These are phyloP conservation scores for Strobilomyces confusus DNA, from an alignment of 768 basidiomycete species.

Conservation along the genomic window DNA sequence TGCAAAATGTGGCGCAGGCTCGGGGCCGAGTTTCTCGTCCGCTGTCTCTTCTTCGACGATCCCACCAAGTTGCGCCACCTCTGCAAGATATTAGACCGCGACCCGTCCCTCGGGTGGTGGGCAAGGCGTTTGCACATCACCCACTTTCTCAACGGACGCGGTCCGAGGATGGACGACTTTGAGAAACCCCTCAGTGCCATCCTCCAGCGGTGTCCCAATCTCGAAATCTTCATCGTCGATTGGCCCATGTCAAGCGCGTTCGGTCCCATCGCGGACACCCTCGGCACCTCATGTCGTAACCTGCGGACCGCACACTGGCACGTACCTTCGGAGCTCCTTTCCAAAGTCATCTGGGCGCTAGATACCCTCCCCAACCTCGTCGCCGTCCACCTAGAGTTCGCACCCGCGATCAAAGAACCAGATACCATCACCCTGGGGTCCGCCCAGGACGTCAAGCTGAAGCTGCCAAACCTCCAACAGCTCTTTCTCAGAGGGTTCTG, in stretches of 20 bases:
- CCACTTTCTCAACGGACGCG: conserved; percentile 42
- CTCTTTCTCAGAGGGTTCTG: conserved; percentile 59
- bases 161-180: conserved; percentile 43
- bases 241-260: conserved; percentile 59
- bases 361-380: conserved; percentile 55
- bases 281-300: conserved; percentile 47
- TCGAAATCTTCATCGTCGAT: conserved; percentile 69
- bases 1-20: conserved; percentile 61
- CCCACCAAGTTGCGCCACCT: conserved; percentile 52
- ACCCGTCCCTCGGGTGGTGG: conserved; percentile 63
- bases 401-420: conserved; percentile 25
- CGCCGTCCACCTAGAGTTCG: conserved; percentile 54
- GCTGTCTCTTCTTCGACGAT: conserved; percentile 63
- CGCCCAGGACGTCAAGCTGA: conserved; percentile 51
- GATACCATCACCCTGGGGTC: conserved; percentile 56
- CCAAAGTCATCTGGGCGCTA: conserved; percentile 71
- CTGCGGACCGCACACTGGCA: conserved; percentile 62
- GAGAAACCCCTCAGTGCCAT: conserved; percentile 55
- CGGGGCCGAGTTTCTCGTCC: conserved; percentile 64
- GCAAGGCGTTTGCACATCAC: conserved; percentile 67
- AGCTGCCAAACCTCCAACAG: conserved; percentile 54
- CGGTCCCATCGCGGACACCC: conserved; percentile 59
- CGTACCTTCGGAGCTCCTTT: conserved; percentile 49
- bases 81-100: conserved; percentile 47
- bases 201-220: conserved; percentile 64